Conservation (phyloP, 108 stramenopile genomes). For the Asterionellopsis glacialis region DNA sequence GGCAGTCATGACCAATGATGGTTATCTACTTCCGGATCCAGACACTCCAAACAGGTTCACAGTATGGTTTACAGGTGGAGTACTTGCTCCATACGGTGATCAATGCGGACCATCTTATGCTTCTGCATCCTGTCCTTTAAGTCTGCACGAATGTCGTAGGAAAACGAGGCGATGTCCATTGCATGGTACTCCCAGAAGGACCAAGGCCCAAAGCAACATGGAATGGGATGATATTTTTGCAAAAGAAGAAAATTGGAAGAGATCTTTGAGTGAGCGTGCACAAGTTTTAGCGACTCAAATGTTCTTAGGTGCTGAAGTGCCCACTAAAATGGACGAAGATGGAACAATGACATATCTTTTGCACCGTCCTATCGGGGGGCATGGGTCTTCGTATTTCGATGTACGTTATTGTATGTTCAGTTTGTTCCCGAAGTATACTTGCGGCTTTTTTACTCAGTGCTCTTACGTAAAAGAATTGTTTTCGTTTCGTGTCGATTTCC, state of each 20-base stretch:
- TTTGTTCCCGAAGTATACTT: too few species aligned
- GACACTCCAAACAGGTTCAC: conserved; percentile 33
- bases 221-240: conserved; percentile 48
- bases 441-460: too few species aligned
- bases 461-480: too few species aligned
- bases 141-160: too few species aligned
- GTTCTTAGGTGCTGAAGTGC: not conserved
- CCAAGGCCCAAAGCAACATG: too few species aligned
- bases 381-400: conserved; percentile 58
- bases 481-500: too few species aligned
- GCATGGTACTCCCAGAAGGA: too few species aligned
- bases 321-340: conserved; percentile 35
- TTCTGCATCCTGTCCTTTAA: too few species aligned
- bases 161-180: too few species aligned
- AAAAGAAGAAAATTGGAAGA: not conserved
- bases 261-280: not conserved
- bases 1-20: conserved; percentile 59
- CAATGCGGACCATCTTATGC: conserved; percentile 21
- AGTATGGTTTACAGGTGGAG: conserved; percentile 75
- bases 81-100: conserved; percentile 45
- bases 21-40: conserved; percentile 65
- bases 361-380: conserved; percentile 62
- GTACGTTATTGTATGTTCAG: too few species aligned
- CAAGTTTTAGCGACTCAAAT: not conserved
- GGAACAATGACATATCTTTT: conserved; percentile 47